Conservation (phyloP, 2,329 filamentous ascomycete species). For the Chrysosporium keratinophilum region DNA sequence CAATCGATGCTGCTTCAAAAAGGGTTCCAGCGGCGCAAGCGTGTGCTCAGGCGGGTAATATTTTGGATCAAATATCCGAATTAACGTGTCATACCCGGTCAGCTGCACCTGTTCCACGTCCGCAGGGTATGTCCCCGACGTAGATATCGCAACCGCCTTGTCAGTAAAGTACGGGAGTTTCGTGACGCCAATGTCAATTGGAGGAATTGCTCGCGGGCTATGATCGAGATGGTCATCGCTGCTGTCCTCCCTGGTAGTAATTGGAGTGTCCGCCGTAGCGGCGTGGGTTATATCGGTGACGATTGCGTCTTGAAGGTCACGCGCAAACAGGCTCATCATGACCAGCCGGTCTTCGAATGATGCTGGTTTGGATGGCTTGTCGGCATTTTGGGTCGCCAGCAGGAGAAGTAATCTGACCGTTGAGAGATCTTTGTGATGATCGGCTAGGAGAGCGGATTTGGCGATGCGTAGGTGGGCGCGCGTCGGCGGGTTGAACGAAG, state of each 20-base stretch:
- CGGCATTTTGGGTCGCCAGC: slow-evolving; percentile 55
- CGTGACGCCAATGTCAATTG: slow-evolving; percentile 40
- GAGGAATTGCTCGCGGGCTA: slow-evolving; percentile 17
- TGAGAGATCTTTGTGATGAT: slow-evolving; percentile 22
- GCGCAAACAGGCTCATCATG: slow-evolving; percentile 42
- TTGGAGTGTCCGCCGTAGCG: neutral
- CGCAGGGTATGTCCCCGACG: slow-evolving; percentile 27
- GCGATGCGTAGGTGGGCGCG: slow-evolving; percentile 49
- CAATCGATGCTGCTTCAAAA: slow-evolving; percentile 36
- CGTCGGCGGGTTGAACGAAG: slow-evolving; percentile 57
- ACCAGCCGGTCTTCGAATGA: slow-evolving; percentile 39
- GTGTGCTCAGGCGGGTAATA: slow-evolving; percentile 40
- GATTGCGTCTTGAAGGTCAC: slow-evolving; percentile 26
- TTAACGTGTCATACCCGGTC: slow-evolving; percentile 41
- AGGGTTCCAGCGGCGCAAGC: slow-evolving; percentile 32
- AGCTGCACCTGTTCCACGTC: slow-evolving; percentile 38
- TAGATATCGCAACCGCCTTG: slow-evolving; percentile 37
- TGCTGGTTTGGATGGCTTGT: slow-evolving; percentile 46
- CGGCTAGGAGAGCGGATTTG: slow-evolving; percentile 39
- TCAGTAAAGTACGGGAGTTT: slow-evolving; percentile 41
- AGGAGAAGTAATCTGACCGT: slow-evolving; percentile 45
- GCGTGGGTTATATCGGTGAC: neutral
- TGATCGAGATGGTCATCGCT: neutral
- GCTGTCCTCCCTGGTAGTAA: too few species aligned
- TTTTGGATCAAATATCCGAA: slow-evolving; percentile 40